phyloP scores from a whole-genome alignment of 169 alveolate species.

The Cryptosporidium xiaoi region DNA sequence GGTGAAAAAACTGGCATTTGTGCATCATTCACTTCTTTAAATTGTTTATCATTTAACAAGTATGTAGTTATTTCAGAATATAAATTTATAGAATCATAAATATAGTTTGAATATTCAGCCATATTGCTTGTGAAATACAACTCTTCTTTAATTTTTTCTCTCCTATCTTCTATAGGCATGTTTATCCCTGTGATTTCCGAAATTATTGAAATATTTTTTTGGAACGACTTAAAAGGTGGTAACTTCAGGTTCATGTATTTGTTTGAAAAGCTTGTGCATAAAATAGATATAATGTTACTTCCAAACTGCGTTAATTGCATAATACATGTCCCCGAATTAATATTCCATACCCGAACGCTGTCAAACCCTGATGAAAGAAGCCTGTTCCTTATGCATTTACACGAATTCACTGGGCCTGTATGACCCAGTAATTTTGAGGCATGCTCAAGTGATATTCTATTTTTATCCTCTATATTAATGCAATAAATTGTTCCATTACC shows the following conservation, averaged over 20 bases:
- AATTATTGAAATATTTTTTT: slow-evolving; percentile 20
- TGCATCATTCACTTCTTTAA: not conserved
- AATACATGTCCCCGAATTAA: slow-evolving; percentile 28
- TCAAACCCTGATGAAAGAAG: slow-evolving; percentile 56
- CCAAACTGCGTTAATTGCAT: slow-evolving; percentile 63
- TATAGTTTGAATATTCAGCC: not conserved
- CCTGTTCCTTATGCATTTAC: slow-evolving; percentile 1
- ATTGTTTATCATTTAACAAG: too few species aligned
- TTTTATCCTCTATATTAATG: not conserved
- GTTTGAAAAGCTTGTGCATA: not conserved
- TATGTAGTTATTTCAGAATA: not conserved
- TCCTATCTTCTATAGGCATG: slow-evolving; percentile 6
- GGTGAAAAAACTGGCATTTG: not conserved
- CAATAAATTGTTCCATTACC: slow-evolving; percentile 44
- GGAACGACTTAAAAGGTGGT: slow-evolving; percentile 48
- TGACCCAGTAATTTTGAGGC: slow-evolving; percentile 38
- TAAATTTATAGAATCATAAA: not conserved
- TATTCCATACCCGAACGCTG: slow-evolving; percentile 62
- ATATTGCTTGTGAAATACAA: slow-evolving; percentile 1
- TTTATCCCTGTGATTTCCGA: slow-evolving; percentile 2
- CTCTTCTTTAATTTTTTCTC: slow-evolving; percentile 5
- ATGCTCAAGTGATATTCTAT: too few species aligned
- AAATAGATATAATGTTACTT: slow-evolving; percentile 28
- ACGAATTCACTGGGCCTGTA: slow-evolving; percentile 37
- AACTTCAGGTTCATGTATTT: not conserved